These are phyloP conservation scores for Digitaria exilis DNA, from an alignment of 202 grass and related monocot genomes.

Conservation along the genomic window DNA sequence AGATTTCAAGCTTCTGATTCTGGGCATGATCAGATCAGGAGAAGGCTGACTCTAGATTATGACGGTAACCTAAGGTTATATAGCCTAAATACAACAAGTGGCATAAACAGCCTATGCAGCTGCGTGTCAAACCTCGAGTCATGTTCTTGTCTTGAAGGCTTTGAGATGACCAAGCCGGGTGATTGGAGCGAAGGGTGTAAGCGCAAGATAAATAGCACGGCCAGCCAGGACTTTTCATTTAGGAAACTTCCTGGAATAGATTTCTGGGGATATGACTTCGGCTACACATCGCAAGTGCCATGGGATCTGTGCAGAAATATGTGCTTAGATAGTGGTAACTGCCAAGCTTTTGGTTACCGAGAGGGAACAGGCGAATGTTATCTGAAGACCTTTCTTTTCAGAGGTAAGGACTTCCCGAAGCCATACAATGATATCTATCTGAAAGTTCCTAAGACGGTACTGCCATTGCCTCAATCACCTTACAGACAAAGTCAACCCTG, in stretches of 20 bases:
- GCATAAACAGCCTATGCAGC: constrained; percentile 50
- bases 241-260: background rate
- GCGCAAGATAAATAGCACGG: background rate
- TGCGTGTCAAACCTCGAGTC: background rate
- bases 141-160: constrained; percentile 55
- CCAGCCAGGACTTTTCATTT: background rate
- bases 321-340: constrained; percentile 15
- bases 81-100: constrained; percentile 41
- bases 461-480: too few species aligned
- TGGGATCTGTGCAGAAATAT: background rate
- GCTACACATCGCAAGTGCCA: fast-evolving
- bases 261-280: constrained; percentile 55
- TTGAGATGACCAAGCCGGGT: constrained; percentile 45
- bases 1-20: constrained; percentile 56
- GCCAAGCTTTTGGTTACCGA: constrained; percentile 57
- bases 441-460: too few species aligned
- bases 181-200: constrained; percentile 38
- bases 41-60: constrained; percentile 60
- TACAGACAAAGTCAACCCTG: too few species aligned
- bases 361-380: constrained; percentile 42
- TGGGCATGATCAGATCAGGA: constrained; percentile 16
- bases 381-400: constrained; percentile 20
- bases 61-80: constrained; percentile 61
- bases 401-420: too few species aligned
- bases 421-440: too few species aligned